phyloP scores from a whole-genome alignment of 768 basidiomycete species.

The Termitomyces sp. region DNA sequence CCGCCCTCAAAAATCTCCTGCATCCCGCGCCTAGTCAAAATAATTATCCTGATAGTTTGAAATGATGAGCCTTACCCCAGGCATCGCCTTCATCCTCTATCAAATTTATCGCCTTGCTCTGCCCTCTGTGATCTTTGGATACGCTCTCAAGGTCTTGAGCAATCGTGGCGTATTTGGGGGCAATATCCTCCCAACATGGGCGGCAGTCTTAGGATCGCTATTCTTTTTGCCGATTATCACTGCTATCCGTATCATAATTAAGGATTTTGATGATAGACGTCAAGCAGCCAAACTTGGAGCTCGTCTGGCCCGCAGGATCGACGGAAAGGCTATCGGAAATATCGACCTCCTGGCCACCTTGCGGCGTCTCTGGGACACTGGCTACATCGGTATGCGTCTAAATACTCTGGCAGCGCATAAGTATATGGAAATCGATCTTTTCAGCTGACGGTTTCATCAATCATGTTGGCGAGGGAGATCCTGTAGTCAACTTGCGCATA shows the following conservation, averaged over 20 bases:
- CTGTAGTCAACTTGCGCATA: slow-evolving; percentile 38
- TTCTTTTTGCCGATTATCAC: slow-evolving; percentile 28
- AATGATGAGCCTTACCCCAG: slow-evolving; percentile 22
- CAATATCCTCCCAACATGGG: slow-evolving; percentile 30
- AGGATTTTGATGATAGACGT: slow-evolving; percentile 24
- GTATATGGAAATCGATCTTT: neutral
- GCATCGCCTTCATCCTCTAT: slow-evolving; percentile 25
- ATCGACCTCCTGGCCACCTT: slow-evolving; percentile 34
- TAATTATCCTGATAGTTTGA: neutral
- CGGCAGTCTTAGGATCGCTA: slow-evolving; percentile 23
- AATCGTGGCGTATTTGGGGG: slow-evolving; percentile 7
- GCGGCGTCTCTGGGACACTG: slow-evolving; percentile 31
- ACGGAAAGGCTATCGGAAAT: slow-evolving; percentile 39
- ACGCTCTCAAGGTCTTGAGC: slow-evolving; percentile 13
- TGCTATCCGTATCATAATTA: slow-evolving; percentile 22
- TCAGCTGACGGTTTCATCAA: slow-evolving; percentile 40
- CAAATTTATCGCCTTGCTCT: slow-evolving; percentile 15
- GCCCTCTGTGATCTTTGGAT: slow-evolving; percentile 12
- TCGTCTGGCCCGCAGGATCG: slow-evolving; percentile 30
- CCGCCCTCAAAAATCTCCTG: neutral
- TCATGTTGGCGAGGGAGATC: slow-evolving; percentile 28
- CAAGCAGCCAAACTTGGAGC: slow-evolving; percentile 42
- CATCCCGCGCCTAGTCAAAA: neutral
- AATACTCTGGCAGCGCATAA: neutral
- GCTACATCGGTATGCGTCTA: slow-evolving; percentile 42